phyloP scores from a whole-genome alignment of 1,284 basidiomycete genomes.

The Boletellus deceptivus region DNA sequence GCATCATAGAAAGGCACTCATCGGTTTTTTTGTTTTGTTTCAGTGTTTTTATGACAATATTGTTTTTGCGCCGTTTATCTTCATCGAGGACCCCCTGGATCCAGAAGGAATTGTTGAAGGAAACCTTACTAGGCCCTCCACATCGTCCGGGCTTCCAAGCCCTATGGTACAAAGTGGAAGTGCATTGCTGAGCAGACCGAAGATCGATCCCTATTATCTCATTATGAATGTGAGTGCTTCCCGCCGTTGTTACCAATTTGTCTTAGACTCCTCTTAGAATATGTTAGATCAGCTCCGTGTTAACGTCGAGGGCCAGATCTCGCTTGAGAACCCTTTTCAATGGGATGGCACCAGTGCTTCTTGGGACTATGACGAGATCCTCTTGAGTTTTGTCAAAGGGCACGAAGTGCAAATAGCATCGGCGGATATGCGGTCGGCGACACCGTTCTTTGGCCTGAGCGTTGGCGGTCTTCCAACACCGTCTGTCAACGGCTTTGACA shows the following conservation, averaged over 20 bases:
- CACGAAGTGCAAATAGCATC: slow-evolving; percentile 57
- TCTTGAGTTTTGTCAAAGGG: slow-evolving; percentile 69
- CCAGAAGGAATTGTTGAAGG: slow-evolving; percentile 57
- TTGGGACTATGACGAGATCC: slow-evolving; percentile 71
- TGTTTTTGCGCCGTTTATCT: slow-evolving; percentile 92
- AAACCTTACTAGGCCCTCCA: slow-evolving; percentile 40
- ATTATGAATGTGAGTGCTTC: slow-evolving; percentile 68
- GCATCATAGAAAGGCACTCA: slow-evolving; percentile 3
- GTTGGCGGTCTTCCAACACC: slow-evolving; percentile 37
- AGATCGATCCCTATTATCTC: slow-evolving; percentile 90
- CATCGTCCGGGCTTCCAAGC: slow-evolving; percentile 37
- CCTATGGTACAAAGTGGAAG: slow-evolving; percentile 38
- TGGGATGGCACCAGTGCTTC: slow-evolving; percentile 70
- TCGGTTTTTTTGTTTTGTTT: neutral
- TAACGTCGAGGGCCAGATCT: slow-evolving; percentile 65
- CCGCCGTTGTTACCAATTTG: neutral
- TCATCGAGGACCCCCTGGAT: slow-evolving; percentile 87
- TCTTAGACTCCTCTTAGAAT: slow-evolving; percentile 43
- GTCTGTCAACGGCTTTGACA: slow-evolving; percentile 22
- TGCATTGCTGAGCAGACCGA: slow-evolving; percentile 54
- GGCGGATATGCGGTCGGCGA: slow-evolving; percentile 40
- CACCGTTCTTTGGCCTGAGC: slow-evolving; percentile 50
- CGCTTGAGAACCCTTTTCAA: slow-evolving; percentile 70
- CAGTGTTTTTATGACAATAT: slow-evolving; percentile 98
- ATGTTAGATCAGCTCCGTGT: slow-evolving; percentile 74